Conservation (phyloP, 139 green algal genomes). For the Chlorella vulgaris region DNA sequence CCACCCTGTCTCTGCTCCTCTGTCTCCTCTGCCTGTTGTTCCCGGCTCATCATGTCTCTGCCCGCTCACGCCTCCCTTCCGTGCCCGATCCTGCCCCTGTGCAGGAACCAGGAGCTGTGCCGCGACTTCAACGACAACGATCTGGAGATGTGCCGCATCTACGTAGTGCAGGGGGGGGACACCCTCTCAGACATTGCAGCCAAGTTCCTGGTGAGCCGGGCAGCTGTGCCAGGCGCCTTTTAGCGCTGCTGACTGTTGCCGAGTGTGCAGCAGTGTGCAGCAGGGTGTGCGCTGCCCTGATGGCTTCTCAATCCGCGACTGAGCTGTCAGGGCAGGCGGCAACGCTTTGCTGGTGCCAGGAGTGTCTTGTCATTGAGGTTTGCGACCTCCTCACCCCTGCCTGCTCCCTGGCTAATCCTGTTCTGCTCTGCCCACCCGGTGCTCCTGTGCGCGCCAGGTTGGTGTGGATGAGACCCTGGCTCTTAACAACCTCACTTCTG, state of each 20-base stretch:
- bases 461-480: constrained; percentile 1
- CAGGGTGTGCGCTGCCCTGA: not conserved
- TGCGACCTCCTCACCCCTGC: not conserved
- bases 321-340: too few relatives aligned
- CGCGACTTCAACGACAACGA: constrained; percentile 37
- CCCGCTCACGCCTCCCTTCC: not conserved
- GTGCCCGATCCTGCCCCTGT: not conserved
- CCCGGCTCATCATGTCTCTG: not conserved
- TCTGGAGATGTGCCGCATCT: constrained; percentile 29
- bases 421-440: too few relatives aligned
- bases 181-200: constrained; percentile 31
- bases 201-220: constrained; percentile 21
- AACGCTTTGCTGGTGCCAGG: too few relatives aligned
- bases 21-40: not conserved
- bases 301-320: too few relatives aligned
- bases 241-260: not conserved
- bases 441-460: not conserved
- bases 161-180: constrained; percentile 36
- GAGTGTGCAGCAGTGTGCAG: not conserved
- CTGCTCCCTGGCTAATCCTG: too few relatives aligned
- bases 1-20: not conserved
- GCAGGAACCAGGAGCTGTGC: constrained; percentile 23
- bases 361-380: not conserved
- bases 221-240: not conserved
- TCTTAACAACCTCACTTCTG: constrained; percentile 5